Percentiles rank a stretch among this genome's conserved stretches.
Evolutionary conservation across 2,329 filamentous ascomycete genomes (phyloP).

Genomic region (Colletotrichum orbiculare): DNA sequence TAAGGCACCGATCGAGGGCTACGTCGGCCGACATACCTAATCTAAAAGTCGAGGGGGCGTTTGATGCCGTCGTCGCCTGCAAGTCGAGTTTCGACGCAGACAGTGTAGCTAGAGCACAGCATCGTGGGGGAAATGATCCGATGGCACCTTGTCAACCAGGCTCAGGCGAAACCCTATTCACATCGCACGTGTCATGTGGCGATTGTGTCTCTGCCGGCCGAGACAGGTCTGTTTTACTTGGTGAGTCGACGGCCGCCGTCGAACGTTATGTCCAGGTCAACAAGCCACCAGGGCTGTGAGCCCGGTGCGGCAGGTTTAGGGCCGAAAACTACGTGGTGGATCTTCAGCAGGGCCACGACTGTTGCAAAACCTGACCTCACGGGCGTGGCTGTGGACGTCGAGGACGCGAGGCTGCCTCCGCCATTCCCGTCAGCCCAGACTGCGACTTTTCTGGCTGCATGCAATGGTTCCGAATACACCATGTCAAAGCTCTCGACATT

Average conservation of each 20-base stretch:
- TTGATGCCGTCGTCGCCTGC: constrained; percentile 1
- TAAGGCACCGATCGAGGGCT: constrained; percentile 2
- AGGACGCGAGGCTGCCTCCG: constrained; percentile 26
- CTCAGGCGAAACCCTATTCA: constrained; percentile 26
- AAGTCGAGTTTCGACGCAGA: constrained; percentile 1
- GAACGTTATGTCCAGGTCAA: constrained; percentile 24
- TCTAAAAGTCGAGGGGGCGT: not conserved
- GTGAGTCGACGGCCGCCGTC: constrained; percentile 9
- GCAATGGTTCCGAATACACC: constrained; percentile 25
- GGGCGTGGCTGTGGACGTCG: constrained; percentile 7
- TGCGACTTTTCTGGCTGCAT: constrained; percentile 32
- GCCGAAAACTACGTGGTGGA: constrained; percentile 31
- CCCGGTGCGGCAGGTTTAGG: constrained; percentile 26
- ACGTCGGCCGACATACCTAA: constrained; percentile 1
- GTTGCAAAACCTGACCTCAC: constrained; percentile 21
- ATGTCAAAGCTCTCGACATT: constrained; percentile 18
- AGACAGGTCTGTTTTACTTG: constrained; percentile 26
- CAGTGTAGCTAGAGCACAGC: constrained; percentile 9
- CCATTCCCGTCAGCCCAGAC: constrained; percentile 26
- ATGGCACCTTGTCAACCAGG: constrained; percentile 25
- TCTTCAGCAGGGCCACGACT: constrained; percentile 24
- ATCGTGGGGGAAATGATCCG: constrained; percentile 30
- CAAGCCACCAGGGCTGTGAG: constrained; percentile 22
- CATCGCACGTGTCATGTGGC: constrained; percentile 33
- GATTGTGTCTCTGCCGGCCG: constrained; percentile 28